Evolutionary conservation across 805 yeast genomes (phyloP).

Genomic region (Maudiozyma barnettii): DNA sequence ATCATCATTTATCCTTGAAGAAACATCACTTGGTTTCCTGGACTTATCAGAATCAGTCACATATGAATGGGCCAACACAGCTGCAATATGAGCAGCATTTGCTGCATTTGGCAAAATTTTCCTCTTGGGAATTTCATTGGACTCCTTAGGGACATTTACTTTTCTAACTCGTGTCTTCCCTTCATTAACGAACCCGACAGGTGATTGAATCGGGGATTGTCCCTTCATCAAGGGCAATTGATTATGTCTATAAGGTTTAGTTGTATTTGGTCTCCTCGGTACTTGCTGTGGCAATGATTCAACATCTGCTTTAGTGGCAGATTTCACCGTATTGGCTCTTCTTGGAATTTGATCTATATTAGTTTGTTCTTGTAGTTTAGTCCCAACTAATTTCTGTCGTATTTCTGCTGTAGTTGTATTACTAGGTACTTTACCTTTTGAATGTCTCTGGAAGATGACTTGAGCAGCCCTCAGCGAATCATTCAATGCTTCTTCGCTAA

Average conservation of each 20-base stretch:
- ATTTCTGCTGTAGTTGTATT: neutral
- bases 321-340: neutral
- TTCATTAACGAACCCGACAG: neutral
- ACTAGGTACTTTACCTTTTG: neutral
- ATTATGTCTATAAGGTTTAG: neutral
- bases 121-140: neutral
- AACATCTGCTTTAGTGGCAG: neutral
- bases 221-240: neutral
- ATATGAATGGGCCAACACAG: constrained; percentile 17
- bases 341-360: neutral
- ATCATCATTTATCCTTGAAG: neutral
- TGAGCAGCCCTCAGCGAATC: constrained; percentile 27
- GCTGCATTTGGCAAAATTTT: neutral
- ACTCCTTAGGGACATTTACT: neutral
- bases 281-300: neutral
- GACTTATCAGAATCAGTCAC: constrained; percentile 7
- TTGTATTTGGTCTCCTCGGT: neutral
- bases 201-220: neutral
- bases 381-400: neutral
- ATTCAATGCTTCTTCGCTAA: constrained; percentile 14
- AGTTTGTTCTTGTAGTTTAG: neutral
- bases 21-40: neutral
- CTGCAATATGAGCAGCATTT: constrained; percentile 13
- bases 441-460: constrained; percentile 22
- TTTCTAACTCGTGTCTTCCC: neutral